Percentiles rank a stretch among this genome's conserved stretches.
phyloP scores from a whole-genome alignment of 2,329 filamentous ascomycete species.

The Geoglossum cookeanum region DNA sequence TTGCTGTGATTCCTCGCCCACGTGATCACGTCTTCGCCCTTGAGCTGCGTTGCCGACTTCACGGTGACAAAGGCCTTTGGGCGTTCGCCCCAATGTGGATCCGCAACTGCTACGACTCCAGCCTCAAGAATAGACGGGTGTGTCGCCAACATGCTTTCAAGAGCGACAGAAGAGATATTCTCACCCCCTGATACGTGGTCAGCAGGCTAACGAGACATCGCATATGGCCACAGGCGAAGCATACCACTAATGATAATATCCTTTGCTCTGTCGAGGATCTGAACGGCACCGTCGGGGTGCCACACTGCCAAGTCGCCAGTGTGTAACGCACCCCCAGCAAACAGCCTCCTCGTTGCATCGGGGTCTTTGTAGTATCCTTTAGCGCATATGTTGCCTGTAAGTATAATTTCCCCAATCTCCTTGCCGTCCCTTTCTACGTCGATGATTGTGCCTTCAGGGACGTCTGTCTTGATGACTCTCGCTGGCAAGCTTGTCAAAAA shows the following conservation, averaged over 20 bases:
- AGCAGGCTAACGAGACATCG: neutral
- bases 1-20: constrained; percentile 69
- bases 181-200: constrained; percentile 48
- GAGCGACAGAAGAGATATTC: constrained; percentile 85
- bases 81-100: constrained; percentile 88
- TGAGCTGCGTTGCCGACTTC: constrained; percentile 42
- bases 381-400: constrained; percentile 77
- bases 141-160: constrained; percentile 74
- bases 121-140: constrained; percentile 84
- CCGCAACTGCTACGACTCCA: constrained; percentile 70
- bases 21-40: constrained; percentile 51
- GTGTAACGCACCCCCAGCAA: constrained; percentile 69
- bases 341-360: constrained; percentile 70
- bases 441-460: constrained; percentile 43
- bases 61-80: constrained; percentile 86
- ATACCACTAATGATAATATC: constrained; percentile 92
- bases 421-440: constrained; percentile 51
- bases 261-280: constrained; percentile 87
- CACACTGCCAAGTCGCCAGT: constrained; percentile 86
- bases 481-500: constrained; percentile 68
- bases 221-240: constrained; percentile 12
- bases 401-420: constrained; percentile 71
- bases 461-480: constrained; percentile 64
- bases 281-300: constrained; percentile 76
- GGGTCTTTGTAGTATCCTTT: constrained; percentile 84